Conservation (phyloP, 768 basidiomycete species). For the Phylloporus rhodoxanthus region DNA sequence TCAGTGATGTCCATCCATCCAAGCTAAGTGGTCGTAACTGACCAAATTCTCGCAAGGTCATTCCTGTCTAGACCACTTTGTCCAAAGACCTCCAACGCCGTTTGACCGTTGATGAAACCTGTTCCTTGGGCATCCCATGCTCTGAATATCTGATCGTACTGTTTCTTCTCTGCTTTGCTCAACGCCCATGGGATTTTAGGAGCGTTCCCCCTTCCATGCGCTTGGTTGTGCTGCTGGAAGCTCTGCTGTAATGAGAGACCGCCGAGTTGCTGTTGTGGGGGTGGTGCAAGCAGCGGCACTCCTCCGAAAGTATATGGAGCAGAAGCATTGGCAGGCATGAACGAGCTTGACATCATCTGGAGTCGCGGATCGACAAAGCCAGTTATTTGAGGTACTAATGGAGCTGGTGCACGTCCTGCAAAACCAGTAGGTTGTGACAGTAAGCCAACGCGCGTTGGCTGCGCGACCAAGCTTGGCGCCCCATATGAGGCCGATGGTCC, state of each 20-base stretch:
- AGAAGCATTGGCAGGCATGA: constrained; percentile 75
- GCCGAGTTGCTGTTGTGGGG: constrained; percentile 48
- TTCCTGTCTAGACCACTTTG: constrained; percentile 86
- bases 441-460: constrained; percentile 25
- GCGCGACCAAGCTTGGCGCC: constrained; percentile 9
- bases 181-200: constrained; percentile 83
- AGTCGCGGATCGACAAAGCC: constrained; percentile 80
- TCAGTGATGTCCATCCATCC: background rate
- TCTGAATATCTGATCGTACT: constrained; percentile 92
- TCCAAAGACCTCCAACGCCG: constrained; percentile 89
- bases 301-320: constrained; percentile 55
- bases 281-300: constrained; percentile 54
- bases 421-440: constrained; percentile 41
- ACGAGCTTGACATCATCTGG: constrained; percentile 84
- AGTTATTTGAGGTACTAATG: constrained; percentile 68
- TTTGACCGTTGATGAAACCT: constrained; percentile 82
- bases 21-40: constrained; percentile 23
- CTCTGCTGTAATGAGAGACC: constrained; percentile 69
- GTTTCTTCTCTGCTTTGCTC: constrained; percentile 87
- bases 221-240: constrained; percentile 82
- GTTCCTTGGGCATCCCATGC: constrained; percentile 84
- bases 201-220: constrained; percentile 55
- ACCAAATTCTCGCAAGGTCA: constrained; percentile 93
- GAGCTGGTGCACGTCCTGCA: constrained; percentile 35
- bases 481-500: constrained; percentile 20